phyloP scores from a whole-genome alignment of 1,284 basidiomycete species.

The Ceratobasidium sp. region DNA sequence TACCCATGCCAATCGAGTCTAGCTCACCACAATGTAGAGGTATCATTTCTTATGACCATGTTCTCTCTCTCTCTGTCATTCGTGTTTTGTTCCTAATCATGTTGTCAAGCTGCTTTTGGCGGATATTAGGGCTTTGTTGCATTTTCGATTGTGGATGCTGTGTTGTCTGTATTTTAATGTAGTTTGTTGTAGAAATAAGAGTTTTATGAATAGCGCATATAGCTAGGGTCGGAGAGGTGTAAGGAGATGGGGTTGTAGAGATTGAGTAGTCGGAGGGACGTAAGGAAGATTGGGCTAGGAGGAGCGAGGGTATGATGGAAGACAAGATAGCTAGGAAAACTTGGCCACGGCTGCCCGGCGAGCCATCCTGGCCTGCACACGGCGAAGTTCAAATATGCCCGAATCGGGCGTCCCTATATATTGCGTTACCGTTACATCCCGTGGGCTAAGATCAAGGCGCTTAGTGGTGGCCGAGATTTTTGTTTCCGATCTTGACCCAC shows the following conservation, averaged over 20 bases:
- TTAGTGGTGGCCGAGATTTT: constrained; percentile 33
- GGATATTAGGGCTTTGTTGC: constrained; percentile 23
- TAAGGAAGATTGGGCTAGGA: background rate
- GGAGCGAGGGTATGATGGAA: background rate
- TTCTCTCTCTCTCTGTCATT: too few species aligned
- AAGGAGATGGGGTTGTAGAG: background rate
- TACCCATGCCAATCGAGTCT: too few species aligned
- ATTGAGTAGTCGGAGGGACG: background rate
- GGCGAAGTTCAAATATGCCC: too few species aligned
- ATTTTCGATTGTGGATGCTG: background rate
- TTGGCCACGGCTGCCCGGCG: too few species aligned
- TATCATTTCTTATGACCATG: too few species aligned
- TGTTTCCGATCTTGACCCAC: too few species aligned
- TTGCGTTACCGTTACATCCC: too few species aligned
- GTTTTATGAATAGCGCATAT: background rate
- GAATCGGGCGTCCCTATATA: too few species aligned
- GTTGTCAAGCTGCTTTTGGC: constrained; percentile 12
- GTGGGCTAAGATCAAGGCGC: too few species aligned
- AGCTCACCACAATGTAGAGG: too few species aligned
- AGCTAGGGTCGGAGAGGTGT: background rate
- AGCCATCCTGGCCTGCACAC: too few species aligned
- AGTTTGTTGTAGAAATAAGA: constrained; percentile 15
- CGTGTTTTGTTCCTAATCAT: constrained; percentile 17
- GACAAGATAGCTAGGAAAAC: background rate
- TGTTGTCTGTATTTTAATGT: constrained; percentile 17